Percentiles rank a stretch among this genome's conserved stretches.
These are phyloP conservation scores for Mycosphaerella arachidis DNA, from an alignment of 2,329 filamentous ascomycete genomes.

Conservation along the genomic window DNA sequence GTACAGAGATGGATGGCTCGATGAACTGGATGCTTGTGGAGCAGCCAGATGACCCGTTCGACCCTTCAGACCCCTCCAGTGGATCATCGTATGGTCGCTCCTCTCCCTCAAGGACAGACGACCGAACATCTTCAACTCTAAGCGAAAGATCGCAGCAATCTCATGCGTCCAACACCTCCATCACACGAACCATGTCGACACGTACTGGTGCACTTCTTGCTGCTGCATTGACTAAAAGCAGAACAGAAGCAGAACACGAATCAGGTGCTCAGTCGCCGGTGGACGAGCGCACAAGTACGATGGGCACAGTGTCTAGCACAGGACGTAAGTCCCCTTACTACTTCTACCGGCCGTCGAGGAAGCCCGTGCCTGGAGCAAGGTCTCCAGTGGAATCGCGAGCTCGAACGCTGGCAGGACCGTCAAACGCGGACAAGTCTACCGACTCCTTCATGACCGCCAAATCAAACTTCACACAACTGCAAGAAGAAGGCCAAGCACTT, in stretches of 20 bases:
- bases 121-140: slow-evolving; percentile 53
- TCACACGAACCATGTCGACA: slow-evolving; percentile 44
- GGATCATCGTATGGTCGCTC: slow-evolving; percentile 31
- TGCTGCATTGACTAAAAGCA: slow-evolving; percentile 23
- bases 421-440: slow-evolving; percentile 18
- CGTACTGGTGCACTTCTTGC: slow-evolving; percentile 39
- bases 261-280: slow-evolving; percentile 8
- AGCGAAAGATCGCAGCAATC: slow-evolving; percentile 50
- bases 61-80: slow-evolving; percentile 13
- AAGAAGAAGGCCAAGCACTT: slow-evolving; percentile 50
- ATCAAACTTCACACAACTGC: slow-evolving; percentile 47
- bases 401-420: slow-evolving; percentile 3
- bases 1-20: slow-evolving; percentile 18
- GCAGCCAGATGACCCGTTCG: slow-evolving; percentile 10
- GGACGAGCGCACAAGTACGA: slow-evolving; percentile 27
- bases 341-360: slow-evolving; percentile 15
- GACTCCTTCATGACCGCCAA: slow-evolving; percentile 51
- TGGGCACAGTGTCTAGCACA: slow-evolving; percentile 28
- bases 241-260: slow-evolving; percentile 5
- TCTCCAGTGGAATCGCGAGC: not conserved
- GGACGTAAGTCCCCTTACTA: slow-evolving; percentile 32
- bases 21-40: slow-evolving; percentile 29
- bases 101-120: slow-evolving; percentile 51
- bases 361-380: slow-evolving; percentile 8
- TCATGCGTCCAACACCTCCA: slow-evolving; percentile 38